Conservation (phyloP, 306 rosid species). For the Herpetospermum pedunculosum region DNA sequence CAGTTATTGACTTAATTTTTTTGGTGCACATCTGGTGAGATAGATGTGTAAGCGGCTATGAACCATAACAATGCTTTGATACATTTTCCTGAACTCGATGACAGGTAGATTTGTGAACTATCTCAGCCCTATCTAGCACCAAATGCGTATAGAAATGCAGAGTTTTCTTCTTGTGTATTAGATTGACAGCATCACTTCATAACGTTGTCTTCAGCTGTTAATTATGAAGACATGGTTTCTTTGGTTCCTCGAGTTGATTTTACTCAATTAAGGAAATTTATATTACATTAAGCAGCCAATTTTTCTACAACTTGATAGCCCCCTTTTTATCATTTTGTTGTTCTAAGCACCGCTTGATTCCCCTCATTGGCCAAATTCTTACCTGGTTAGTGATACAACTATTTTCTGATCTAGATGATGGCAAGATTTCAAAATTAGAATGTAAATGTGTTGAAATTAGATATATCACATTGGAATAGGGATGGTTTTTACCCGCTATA, state of each 20-base stretch:
- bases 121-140: slow-evolving; percentile 41
- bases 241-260: not conserved
- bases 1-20: not conserved
- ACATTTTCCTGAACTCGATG: not conserved
- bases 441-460: not conserved
- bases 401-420: not conserved
- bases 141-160: slow-evolving; percentile 2
- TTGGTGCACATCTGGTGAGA: not conserved
- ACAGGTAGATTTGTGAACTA: slow-evolving; percentile 50
- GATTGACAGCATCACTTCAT: too few species aligned
- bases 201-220: not conserved
- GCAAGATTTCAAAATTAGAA: not conserved
- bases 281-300: not conserved
- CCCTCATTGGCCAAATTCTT: not conserved
- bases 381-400: not conserved
- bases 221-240: slow-evolving; percentile 1
- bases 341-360: not conserved
- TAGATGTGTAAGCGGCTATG: not conserved
- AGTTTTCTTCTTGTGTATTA: too few species aligned
- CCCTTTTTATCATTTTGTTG: not conserved
- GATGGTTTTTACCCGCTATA: not conserved
- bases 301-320: not conserved
- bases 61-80: not conserved
- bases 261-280: not conserved
- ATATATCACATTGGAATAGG: not conserved